phyloP scores from a whole-genome alignment of 345 rosid genomes.

The Populus pruinosa region DNA sequence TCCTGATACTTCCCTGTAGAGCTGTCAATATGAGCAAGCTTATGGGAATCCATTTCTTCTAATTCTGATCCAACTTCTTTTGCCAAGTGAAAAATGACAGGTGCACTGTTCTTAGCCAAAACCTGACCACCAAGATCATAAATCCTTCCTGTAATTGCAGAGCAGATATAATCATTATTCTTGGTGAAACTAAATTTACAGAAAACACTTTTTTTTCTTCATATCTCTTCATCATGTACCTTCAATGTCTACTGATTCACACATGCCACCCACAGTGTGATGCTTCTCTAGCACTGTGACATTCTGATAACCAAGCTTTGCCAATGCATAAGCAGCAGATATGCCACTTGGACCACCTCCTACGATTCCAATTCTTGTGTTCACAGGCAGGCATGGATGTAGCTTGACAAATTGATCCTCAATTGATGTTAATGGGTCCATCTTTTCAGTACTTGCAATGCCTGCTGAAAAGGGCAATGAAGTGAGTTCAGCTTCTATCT shows the following conservation, averaged over 20 bases:
- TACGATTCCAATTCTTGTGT: conserved; percentile 52
- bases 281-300: conserved; percentile 57
- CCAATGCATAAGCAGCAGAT: conserved; percentile 62
- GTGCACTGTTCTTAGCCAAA: conserved; percentile 67
- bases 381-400: conserved; percentile 53
- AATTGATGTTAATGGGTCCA: conserved; percentile 41
- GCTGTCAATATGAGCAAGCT: conserved; percentile 51
- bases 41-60: conserved; percentile 67
- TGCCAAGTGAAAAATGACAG: conserved; percentile 55
- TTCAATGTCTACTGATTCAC: conserved; percentile 65
- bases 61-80: conserved; percentile 48
- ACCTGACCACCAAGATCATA: conserved; percentile 78
- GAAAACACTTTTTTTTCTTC: neutral
- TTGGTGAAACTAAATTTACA: neutral
- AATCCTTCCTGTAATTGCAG: conserved; percentile 40
- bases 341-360: conserved; percentile 70
- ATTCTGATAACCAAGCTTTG: conserved; percentile 55
- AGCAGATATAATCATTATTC: neutral
- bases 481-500: neutral
- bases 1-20: conserved; percentile 52
- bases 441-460: conserved; percentile 9
- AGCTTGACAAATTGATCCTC: conserved; percentile 57
- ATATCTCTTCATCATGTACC: conserved; percentile 25
- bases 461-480: conserved; percentile 4
- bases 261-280: conserved; percentile 63